A percentile compares a stretch with the other conserved stretches of the same genome.
Conservation (phyloP, 768 basidiomycete species). For the Macrocybe gigantea region DNA sequence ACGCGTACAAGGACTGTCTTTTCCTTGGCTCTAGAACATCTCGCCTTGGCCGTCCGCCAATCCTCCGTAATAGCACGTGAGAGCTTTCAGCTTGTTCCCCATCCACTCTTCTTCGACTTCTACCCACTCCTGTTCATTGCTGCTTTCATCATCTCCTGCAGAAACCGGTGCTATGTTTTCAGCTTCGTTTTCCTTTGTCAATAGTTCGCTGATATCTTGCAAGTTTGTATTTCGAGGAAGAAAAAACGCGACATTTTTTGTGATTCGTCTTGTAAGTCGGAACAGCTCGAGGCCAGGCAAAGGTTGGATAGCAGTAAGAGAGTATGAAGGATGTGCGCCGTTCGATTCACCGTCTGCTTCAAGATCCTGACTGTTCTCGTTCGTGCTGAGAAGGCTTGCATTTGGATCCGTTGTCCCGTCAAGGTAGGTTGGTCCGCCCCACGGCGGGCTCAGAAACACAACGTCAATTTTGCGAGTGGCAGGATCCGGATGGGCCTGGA, state of each 20-base stretch:
- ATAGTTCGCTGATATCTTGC: constrained; percentile 54
- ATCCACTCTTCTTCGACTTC: constrained; percentile 98
- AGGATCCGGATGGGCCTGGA: constrained; percentile 5
- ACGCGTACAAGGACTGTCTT: too few species aligned
- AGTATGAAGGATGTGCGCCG: constrained; percentile 47
- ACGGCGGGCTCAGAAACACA: constrained; percentile 91
- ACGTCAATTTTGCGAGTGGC: constrained; percentile 67
- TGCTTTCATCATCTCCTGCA: not conserved
- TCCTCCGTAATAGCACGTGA: constrained; percentile 93
- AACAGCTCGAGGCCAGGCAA: constrained; percentile 84
- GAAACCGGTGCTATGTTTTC: not conserved
- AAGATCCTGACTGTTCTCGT: constrained; percentile 5
- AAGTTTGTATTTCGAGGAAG: constrained; percentile 79
- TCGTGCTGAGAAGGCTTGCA: constrained; percentile 3
- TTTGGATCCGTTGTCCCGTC: constrained; percentile 22
- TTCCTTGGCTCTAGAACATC: constrained; percentile 28
- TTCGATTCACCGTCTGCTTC: constrained; percentile 1
- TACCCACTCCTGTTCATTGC: constrained; percentile 43
- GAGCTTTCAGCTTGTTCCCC: constrained; percentile 86
- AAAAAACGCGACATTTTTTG: constrained; percentile 83
- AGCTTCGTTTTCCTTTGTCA: not conserved
- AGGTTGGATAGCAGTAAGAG: constrained; percentile 68
- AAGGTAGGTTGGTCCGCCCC: constrained; percentile 85
- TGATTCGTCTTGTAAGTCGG: constrained; percentile 60
- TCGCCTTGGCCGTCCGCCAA: constrained; percentile 64